These are phyloP conservation scores for Lenwebbia sp. DNA, from an alignment of 345 rosid species.

Conservation along the genomic window DNA sequence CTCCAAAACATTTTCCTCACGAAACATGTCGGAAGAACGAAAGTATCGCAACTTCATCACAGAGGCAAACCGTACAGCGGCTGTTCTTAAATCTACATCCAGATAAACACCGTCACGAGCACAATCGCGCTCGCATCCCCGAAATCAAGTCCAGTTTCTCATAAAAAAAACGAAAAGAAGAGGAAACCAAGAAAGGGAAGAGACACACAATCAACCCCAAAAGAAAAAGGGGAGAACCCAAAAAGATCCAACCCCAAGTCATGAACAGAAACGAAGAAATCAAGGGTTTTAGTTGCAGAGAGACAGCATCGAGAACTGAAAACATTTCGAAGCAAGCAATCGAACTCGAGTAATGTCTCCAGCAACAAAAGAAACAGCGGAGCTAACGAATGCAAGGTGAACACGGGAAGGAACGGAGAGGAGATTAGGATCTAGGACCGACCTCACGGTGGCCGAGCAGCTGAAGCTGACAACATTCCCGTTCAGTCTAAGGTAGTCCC, in stretches of 20 bases:
- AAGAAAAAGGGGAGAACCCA: neutral
- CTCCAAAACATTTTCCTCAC: conserved; percentile 3
- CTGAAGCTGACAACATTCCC: neutral
- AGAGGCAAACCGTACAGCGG: neutral
- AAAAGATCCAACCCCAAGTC: neutral
- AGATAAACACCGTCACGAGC: neutral
- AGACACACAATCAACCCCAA: neutral
- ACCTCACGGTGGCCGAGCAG: neutral
- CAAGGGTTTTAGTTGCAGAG: neutral
- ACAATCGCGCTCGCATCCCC: neutral
- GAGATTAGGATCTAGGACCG: neutral
- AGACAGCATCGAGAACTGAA: neutral
- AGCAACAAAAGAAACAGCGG: neutral
- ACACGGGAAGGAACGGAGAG: neutral
- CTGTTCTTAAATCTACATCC: neutral
- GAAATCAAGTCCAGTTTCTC: neutral
- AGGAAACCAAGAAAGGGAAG: neutral
- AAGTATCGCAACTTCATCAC: neutral
- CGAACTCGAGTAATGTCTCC: neutral
- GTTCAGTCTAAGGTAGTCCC: neutral
- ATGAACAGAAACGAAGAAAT: neutral
- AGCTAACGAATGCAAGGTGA: neutral
- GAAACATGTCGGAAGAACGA: conserved; percentile 3
- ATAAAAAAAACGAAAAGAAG: neutral
- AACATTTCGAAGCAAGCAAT: neutral